Percentiles rank a stretch among this genome's conserved stretches.
Conservation (phyloP, 2,329 filamentous ascomycete species). For the Sphaerulina vaccinii region DNA sequence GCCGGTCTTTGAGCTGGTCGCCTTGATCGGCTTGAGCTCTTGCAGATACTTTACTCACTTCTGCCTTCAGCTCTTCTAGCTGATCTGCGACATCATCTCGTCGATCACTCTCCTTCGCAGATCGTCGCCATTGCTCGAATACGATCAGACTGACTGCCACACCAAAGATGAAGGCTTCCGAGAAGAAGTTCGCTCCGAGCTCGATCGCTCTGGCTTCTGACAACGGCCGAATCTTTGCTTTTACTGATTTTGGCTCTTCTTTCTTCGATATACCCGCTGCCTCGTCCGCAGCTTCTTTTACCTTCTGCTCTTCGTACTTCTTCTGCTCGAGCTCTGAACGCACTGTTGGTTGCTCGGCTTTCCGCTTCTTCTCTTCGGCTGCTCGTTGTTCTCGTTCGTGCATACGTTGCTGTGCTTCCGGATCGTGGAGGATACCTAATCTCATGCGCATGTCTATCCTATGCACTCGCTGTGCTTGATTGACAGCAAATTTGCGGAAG, state of each 20-base stretch:
- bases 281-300: conserved; percentile 35
- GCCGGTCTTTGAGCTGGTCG: too few relatives aligned
- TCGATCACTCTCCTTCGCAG: conserved; percentile 60
- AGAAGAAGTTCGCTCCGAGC: conserved; percentile 67
- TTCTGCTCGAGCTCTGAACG: conserved; percentile 61
- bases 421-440: conserved; percentile 63
- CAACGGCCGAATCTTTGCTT: conserved; percentile 58
- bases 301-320: conserved; percentile 54
- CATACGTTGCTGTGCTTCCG: conserved; percentile 54
- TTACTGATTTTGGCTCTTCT: conserved; percentile 44
- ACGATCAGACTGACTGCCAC: conserved; percentile 64
- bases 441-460: conserved; percentile 67
- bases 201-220: conserved; percentile 68
- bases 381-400: conserved; percentile 55
- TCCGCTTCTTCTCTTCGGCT: conserved; percentile 54
- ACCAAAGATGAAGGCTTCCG: conserved; percentile 64
- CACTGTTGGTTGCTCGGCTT: conserved; percentile 56
- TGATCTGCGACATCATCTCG: conserved; percentile 61
- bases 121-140: conserved; percentile 60
- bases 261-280: conserved; percentile 35
- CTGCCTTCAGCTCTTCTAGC: conserved; percentile 56
- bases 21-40: too few relatives aligned
- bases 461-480: conserved; percentile 63
- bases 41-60: too few relatives aligned
- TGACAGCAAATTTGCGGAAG: conserved; percentile 61